Evolutionary conservation across 2,329 filamentous ascomycete genomes (phyloP), one percentile per base, ranked within the genome.

Genomic region (Colletotrichum neosansevieriae): DNA sequence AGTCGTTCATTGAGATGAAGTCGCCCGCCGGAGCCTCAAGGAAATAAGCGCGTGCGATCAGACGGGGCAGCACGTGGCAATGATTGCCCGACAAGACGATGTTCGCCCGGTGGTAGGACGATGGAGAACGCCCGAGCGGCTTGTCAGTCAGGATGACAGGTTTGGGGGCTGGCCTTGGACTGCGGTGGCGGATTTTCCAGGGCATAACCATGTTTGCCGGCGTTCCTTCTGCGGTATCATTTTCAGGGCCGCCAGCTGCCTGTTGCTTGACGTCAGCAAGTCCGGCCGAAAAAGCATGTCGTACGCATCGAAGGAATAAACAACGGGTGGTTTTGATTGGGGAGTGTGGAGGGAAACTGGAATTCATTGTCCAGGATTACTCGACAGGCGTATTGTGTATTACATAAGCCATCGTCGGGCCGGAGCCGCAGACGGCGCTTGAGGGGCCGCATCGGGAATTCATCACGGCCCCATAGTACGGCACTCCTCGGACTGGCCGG

Each of bases 161-260:
- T 59, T 29, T 59, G 32, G 42, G 42, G 42, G 32, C 32, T 42
- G 15, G 24, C 17, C 10, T 15, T n/a, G 15, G 45, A 24, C 13
- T 51, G n/a, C 15, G 44, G 12, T 32, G 24, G 49, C 32, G 49
- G n/a, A 34, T 11, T 38, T 38, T 13, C 13, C 49, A 51, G 49
- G 49, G 49, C 49, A 29, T 29, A 51, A 51, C 24, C 21, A 51
- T 24, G 49, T 29, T 51, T 34, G 15, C 9, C 49, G 11, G 42
- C 29, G n/a, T 45, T 47, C 24, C 42, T 58, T 58, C 40, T 58
- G 56, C 3, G 40, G 56, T 24, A 24, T 45, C 56, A 58, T 34
- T 24, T 47, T 47, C 42, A 58, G 49, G 24, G 49, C 11, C 5
- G 10, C 15, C 49, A 15, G 24, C 11, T 5, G 15, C 21, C 49